Conservation (phyloP, 2,329 filamentous ascomycete genomes). For the Penicillium sp. region DNA sequence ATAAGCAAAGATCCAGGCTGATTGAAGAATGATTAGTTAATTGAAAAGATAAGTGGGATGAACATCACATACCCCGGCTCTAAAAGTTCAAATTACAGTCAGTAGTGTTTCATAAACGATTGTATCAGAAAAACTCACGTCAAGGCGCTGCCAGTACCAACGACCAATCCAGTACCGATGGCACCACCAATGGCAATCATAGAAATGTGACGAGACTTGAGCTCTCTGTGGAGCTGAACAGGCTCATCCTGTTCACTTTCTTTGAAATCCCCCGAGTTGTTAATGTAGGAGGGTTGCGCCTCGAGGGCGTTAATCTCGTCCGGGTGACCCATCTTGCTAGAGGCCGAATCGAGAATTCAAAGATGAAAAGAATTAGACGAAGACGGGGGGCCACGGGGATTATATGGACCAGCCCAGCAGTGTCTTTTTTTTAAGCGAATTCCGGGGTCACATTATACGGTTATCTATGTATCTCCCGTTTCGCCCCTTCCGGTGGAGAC, state of each 20-base stretch:
- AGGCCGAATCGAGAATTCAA: neutral
- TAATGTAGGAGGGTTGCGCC: conserved; percentile 5
- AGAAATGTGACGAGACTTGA: conserved; percentile 14
- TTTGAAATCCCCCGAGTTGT: neutral
- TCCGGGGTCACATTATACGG: conserved; percentile 4
- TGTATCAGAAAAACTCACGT: neutral
- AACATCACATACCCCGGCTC: conserved; percentile 4
- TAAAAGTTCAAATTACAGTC: neutral
- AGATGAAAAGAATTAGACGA: neutral
- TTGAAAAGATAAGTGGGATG: neutral
- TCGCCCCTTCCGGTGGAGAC: conserved; percentile 6
- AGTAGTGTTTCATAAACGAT: neutral
- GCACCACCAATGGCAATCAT: conserved; percentile 41
- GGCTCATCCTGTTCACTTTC: conserved; percentile 7
- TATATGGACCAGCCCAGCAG: neutral
- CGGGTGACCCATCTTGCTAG: conserved; percentile 10
- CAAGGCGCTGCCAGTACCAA: conserved; percentile 31
- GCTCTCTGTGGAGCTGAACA: conserved; percentile 5
- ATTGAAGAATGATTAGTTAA: conserved; percentile 17
- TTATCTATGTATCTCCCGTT: conserved; percentile 3
- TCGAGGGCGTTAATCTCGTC: conserved; percentile 13
- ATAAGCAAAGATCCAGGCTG: conserved; percentile 36
- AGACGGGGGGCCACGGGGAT: neutral
- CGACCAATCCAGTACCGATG: conserved; percentile 39
- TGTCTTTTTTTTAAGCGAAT: conserved; percentile 12